Base-by-base conservation (phyloP, 345 rosid genomes). In the Heritiera fomes region DNA sequence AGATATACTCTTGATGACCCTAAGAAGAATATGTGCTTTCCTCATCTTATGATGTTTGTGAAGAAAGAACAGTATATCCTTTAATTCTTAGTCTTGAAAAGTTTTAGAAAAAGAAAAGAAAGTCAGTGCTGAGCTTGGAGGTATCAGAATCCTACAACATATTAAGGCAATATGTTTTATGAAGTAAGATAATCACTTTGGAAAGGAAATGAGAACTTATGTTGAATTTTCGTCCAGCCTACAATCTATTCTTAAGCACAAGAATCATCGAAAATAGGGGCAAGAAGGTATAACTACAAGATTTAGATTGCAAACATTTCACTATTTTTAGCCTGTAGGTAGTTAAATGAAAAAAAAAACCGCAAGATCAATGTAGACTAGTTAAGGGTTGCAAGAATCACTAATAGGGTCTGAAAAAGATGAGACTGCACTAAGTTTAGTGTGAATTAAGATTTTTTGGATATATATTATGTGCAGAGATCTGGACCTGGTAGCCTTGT, bases 71-170 rank as follows among this genome's bases (percentile, higher is more conserved):
- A 49, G 59, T 30, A 30, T 3, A 69, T 71, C 43, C 23, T 50
- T 49, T 8, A 47, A 15, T 50, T 15, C 6, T 49, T 71, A 49
- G 59, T 50, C 45, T 14, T 15, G 34, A 23, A 45, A 34, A 71
- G 1, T 30, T 50, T 71, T 49, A 71, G 59, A 32, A 14, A 68
- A 47, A 23, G 38, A 47, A 69, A 23, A 23, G 1, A 46, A 20
- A 69, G 13, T 69, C 73, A 47, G 40, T 69, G 23, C n/a, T n/a
- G 1, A 69, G 40, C 71, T 66, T n/a, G 71, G 11, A 41, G 41
- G 17, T 41, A 18, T 18, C 71, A 1, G 13, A 41, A 32, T 74
- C 52, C 12, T 59, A 58, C 34, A 3, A n/a, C 47, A 45, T 74
- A 20, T 69, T 6, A 34, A 40, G 10, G 23, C 17, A 18, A 73